Evolutionary conservation across 805 yeast genomes (phyloP).

Genomic region (Monosporozyma servazzii): DNA sequence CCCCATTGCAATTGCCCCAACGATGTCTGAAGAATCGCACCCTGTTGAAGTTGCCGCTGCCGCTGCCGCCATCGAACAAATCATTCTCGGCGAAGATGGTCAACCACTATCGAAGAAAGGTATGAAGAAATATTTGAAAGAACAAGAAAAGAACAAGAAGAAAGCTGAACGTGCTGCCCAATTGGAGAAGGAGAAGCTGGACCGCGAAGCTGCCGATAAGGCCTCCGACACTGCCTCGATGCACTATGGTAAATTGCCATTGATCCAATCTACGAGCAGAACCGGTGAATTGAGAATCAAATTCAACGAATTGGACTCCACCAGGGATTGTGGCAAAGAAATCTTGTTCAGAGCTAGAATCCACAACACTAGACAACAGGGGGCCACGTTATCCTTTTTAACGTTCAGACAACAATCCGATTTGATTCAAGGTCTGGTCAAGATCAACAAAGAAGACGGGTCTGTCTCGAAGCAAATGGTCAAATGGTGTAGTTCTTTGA

Average conservation of each 20-base stretch:
- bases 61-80: constrained; percentile 9
- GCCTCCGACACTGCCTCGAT: constrained; percentile 82
- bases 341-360: constrained; percentile 89
- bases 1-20: not conserved
- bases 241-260: constrained; percentile 82
- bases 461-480: constrained; percentile 89
- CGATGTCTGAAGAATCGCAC: constrained; percentile 12
- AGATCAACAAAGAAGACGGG: constrained; percentile 57
- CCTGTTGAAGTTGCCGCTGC: constrained; percentile 2
- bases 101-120: constrained; percentile 90
- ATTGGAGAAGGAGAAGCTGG: constrained; percentile 78
- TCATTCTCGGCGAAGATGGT: constrained; percentile 64
- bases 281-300: constrained; percentile 57
- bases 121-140: constrained; percentile 86
- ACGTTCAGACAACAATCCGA: constrained; percentile 85
- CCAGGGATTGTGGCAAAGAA: constrained; percentile 53
- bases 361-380: constrained; percentile 89
- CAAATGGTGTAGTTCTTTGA: constrained; percentile 85
- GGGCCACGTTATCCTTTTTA: constrained; percentile 86
- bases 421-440: constrained; percentile 75
- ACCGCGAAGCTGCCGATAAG: constrained; percentile 54
- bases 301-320: constrained; percentile 39
- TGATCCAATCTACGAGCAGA: constrained; percentile 67
- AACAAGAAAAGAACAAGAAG: constrained; percentile 83
- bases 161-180: constrained; percentile 89